Conservation (phyloP, 139 green algal genomes). For the Haematococcus lacustris region DNA sequence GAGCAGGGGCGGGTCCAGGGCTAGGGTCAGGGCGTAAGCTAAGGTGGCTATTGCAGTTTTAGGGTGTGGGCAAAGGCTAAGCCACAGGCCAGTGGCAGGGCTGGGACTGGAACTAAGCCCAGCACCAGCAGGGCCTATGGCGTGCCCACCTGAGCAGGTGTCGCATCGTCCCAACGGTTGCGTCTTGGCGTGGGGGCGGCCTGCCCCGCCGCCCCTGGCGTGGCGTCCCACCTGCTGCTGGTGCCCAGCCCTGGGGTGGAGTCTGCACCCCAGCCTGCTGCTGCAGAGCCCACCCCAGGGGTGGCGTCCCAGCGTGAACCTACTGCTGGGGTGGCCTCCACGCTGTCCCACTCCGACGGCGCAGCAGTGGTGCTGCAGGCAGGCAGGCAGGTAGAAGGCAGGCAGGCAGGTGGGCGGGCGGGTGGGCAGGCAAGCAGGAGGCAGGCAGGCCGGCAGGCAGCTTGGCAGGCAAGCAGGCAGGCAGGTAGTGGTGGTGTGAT, state of each 20-base stretch:
- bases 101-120: not conserved
- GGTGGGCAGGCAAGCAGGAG: no score
- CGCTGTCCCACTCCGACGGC: conserved; percentile 80
- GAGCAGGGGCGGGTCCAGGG: no score
- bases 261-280: conserved; percentile 32
- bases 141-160: conserved; percentile 27
- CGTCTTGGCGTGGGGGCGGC: conserved; percentile 26
- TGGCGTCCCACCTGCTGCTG: conserved; percentile 53
- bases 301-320: conserved; percentile 74
- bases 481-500: no score
- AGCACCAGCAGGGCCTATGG: not conserved
- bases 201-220: conserved; percentile 27
- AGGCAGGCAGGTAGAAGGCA: no score
- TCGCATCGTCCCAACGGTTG: conserved; percentile 71
- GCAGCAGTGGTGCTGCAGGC: not conserved
- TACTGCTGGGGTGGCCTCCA: conserved; percentile 64
- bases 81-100: no score
- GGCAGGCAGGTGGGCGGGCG: no score
- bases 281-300: conserved; percentile 32
- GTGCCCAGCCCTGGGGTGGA: not conserved
- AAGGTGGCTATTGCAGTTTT: no score
- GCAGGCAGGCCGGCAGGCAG: no score
- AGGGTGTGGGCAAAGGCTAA: no score
- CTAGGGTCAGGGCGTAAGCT: no score
- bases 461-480: no score